These are phyloP conservation scores for Actinomortierella ambigua DNA, from an alignment of 371 early-diverging fungal species.

Conservation along the genomic window DNA sequence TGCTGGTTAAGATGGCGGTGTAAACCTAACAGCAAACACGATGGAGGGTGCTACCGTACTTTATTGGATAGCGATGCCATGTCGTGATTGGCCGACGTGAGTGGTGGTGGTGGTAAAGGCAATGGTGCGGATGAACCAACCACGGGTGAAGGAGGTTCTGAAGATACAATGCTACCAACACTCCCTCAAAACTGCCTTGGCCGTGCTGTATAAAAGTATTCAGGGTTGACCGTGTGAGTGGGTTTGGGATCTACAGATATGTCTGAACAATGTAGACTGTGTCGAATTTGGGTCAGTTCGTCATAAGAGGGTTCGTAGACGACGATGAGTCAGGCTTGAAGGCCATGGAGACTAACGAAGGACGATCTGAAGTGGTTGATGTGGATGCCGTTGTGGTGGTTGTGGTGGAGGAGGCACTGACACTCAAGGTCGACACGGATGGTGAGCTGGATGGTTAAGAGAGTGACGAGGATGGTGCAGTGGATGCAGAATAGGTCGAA, in stretches of 20 bases:
- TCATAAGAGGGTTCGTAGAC: constrained; percentile 2
- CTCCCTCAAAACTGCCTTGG: no score
- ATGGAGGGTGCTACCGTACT: no score
- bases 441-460: constrained; percentile 9
- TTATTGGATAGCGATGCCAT: no score
- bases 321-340: constrained; percentile 15
- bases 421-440: no score
- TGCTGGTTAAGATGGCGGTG: neutral
- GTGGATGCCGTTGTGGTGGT: constrained; percentile 8
- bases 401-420: constrained; percentile 7
- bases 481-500: no score
- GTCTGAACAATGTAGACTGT: constrained; percentile 34
- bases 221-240: constrained; percentile 31
- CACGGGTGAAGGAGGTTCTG: no score
- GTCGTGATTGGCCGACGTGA: no score
- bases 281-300: constrained; percentile 21
- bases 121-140: neutral
- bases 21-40: no score
- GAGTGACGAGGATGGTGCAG: no score
- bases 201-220: constrained; percentile 40
- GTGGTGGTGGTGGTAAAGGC: neutral
- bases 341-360: constrained; percentile 30
- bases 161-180: no score
- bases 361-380: constrained; percentile 11
- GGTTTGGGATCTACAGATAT: constrained; percentile 32